Evolutionary conservation across 768 basidiomycete genomes (phyloP).

Genomic region (Boletus pseudo-olivaceus): DNA sequence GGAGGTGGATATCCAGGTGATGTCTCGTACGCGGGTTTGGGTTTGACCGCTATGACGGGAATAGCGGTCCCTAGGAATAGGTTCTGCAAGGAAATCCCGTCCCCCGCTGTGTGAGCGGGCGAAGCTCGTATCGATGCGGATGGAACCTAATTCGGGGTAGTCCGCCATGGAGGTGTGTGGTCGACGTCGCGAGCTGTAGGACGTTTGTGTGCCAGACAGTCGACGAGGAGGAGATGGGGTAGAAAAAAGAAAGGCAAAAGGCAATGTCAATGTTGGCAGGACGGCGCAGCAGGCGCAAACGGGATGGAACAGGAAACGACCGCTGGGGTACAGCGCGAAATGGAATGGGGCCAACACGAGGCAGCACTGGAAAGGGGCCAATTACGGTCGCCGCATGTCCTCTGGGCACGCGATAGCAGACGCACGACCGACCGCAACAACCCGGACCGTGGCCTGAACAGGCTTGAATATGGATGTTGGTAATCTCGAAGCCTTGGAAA

Average conservation of each 20-base stretch:
- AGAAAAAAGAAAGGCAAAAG: neutral
- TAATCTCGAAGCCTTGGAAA: neutral
- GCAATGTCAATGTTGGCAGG: constrained; percentile 1
- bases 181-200: neutral
- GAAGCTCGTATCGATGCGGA: constrained; percentile 32
- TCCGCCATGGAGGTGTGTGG: constrained; percentile 23
- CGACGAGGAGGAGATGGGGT: neutral
- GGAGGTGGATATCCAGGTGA: constrained; percentile 31
- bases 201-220: neutral
- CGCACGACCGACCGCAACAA: neutral
- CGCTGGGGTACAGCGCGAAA: constrained; percentile 12
- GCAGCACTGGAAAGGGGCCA: constrained; percentile 28
- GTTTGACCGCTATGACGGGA: constrained; percentile 29
- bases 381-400: constrained; percentile 14
- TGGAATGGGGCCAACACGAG: constrained; percentile 27
- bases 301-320: constrained; percentile 21
- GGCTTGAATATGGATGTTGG: neutral
- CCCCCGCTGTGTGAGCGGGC: constrained; percentile 26
- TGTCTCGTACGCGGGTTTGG: constrained; percentile 25
- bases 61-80: constrained; percentile 24
- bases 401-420: constrained; percentile 13
- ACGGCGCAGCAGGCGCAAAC: constrained; percentile 24
- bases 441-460: neutral
- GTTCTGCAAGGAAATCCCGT: constrained; percentile 26
- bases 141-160: constrained; percentile 18